Base-by-base conservation (phyloP, 176 grass and related monocot species). In the Aegilops longissima region DNA sequence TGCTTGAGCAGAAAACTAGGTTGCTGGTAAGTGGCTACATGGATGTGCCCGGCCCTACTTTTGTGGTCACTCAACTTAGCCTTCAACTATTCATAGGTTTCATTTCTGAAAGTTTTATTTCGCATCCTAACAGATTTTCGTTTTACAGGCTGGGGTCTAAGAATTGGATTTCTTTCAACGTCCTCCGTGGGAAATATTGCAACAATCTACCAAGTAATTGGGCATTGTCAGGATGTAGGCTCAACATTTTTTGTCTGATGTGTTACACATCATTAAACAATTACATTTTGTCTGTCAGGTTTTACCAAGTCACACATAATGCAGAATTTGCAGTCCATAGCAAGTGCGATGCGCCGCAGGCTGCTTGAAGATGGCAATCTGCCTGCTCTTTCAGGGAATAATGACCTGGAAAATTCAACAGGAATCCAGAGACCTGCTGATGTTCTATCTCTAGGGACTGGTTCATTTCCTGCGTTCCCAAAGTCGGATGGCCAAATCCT, bases 311-410 rank as follows among this genome's bases (percentile, higher is more conserved):
- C 73, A 71, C 85, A 76, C 47, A 72, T 84, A 18, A 75, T 82
- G 62, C 74, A 82, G 77, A 94, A 94, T 73, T 84, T 78, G 59
- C 83, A 88, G 67, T 67, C 84, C 51, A 51, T 84, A 82, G 75
- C 80, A 86, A 86, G 69, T 64, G 76, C 80, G 34, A 85, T 88
- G 49, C 89, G 80, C 49, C 86, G 90, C 80, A 88, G 85, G 76
- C 85, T 98, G 54, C 85, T 92, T 31, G 88, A 90, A 91, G 73
- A 76, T 47, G 88, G 84, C 84, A 98, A 98, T 74, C 75, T 96
- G 58, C 90, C 82, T 77, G 93, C 97, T 89, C 84, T 93, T 80
- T 88, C 88, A 61, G 92, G 88, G 42, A 94, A 91, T 70, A 94
- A 89, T 70, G 62, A 91, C 39, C 38, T 3, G 3, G 12, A 31